Evolutionary conservation across 139 green algal genomes (phyloP).

Genomic region (Microglena sp.): DNA sequence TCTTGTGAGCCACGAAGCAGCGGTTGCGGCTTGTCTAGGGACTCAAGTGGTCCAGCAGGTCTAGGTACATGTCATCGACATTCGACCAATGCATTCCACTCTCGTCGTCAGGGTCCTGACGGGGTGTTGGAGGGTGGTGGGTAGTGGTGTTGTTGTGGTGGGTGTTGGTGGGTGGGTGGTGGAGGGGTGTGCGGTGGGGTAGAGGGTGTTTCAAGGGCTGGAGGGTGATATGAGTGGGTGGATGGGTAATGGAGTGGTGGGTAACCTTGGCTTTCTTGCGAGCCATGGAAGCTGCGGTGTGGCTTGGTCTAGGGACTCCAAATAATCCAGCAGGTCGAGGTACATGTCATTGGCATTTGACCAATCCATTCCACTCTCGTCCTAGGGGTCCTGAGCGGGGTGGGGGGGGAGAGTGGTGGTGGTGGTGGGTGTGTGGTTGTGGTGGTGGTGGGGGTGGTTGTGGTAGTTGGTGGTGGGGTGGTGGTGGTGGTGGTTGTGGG

Average conservation of each 20-base stretch:
- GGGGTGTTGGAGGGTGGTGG: not conserved
- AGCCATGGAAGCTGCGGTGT: slow-evolving; percentile 17
- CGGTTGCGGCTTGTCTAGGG: too few species aligned
- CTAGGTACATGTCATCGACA: slow-evolving; percentile 74
- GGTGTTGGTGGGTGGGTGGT: too few species aligned
- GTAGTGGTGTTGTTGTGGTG: too few species aligned
- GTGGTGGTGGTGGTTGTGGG: too few species aligned
- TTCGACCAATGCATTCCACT: slow-evolving; percentile 32
- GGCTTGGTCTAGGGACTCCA: slow-evolving; percentile 49
- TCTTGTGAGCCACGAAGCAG: too few species aligned
- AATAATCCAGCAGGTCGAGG: slow-evolving; percentile 46
- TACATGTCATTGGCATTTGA: slow-evolving; percentile 69
- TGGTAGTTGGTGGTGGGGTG: too few species aligned
- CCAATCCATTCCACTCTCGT: slow-evolving; percentile 30
- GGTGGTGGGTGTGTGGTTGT: too few species aligned
- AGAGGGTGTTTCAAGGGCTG: too few species aligned
- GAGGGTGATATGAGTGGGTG: too few species aligned
- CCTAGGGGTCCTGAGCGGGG: not conserved
- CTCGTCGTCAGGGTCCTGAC: slow-evolving; percentile 14
- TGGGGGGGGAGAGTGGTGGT: not conserved
- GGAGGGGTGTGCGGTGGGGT: too few species aligned
- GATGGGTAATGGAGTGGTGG: too few species aligned
- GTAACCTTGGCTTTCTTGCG: slow-evolving; percentile 17
- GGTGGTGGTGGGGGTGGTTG: too few species aligned
- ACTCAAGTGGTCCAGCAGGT: slow-evolving; percentile 55